These are phyloP conservation scores for Fusarium setosum DNA, from an alignment of 2,329 filamentous ascomycete species.

Conservation along the genomic window DNA sequence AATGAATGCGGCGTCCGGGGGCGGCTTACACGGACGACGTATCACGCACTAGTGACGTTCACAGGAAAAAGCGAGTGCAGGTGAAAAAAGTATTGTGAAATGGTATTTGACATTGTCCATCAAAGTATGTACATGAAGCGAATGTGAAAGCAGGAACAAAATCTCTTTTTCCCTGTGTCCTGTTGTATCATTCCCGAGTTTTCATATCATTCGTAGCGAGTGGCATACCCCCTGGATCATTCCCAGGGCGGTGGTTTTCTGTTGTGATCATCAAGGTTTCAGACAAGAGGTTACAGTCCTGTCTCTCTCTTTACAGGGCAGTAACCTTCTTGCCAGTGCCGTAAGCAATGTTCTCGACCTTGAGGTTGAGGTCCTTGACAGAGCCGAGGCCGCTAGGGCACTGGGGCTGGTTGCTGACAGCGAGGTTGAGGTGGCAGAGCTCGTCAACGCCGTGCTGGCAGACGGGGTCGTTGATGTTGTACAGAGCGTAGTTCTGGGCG, in stretches of 20 bases:
- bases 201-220: constrained; percentile 39
- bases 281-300: constrained; percentile 13
- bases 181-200: constrained; percentile 33
- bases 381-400: constrained; percentile 60
- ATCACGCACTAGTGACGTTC: not conserved
- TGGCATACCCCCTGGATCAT: constrained; percentile 24
- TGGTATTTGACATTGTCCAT: constrained; percentile 22
- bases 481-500: constrained; percentile 62
- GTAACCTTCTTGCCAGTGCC: constrained; percentile 55
- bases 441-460: constrained; percentile 65
- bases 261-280: constrained; percentile 37
- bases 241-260: constrained; percentile 35
- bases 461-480: constrained; percentile 63
- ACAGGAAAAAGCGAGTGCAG: not conserved
- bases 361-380: constrained; percentile 37
- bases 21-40: not conserved
- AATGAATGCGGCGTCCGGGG: constrained; percentile 6
- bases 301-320: constrained; percentile 31
- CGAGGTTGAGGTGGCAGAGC: constrained; percentile 60
- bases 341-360: constrained; percentile 65
- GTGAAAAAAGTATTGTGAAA: not conserved
- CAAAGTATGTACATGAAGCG: constrained; percentile 38
- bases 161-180: constrained; percentile 33
- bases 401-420: constrained; percentile 61
- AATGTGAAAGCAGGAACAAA: constrained; percentile 26